Conservation (phyloP, 768 basidiomycete genomes). For the Serendipita indica region DNA sequence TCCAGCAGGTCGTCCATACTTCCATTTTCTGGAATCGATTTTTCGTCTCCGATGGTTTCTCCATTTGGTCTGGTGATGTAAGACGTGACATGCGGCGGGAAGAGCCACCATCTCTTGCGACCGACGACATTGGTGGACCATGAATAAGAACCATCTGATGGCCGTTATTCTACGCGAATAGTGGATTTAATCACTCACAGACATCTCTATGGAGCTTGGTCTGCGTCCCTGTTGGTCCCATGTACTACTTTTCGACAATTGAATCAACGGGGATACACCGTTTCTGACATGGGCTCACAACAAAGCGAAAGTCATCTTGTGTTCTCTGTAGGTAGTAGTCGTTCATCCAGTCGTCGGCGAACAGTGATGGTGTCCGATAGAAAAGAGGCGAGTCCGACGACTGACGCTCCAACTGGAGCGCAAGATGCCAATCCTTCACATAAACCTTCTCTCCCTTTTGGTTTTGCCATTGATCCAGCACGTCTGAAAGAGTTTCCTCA, state of each 20-base stretch:
- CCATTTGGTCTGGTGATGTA: constrained; percentile 13
- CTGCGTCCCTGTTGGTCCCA: constrained; percentile 15
- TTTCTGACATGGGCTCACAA: constrained; percentile 5
- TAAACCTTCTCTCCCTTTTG: constrained; percentile 9
- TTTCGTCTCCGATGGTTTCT: constrained; percentile 6
- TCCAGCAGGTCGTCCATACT: constrained; percentile 13
- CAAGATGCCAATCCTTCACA: constrained; percentile 15
- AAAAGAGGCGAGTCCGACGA: constrained; percentile 7
- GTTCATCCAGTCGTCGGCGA: constrained; percentile 16
- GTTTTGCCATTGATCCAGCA: constrained; percentile 12
- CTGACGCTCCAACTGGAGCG: background rate
- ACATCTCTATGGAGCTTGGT: constrained; percentile 16
- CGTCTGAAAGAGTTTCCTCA: constrained; percentile 11
- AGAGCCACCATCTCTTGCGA: constrained; percentile 15
- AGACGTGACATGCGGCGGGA: constrained; percentile 14
- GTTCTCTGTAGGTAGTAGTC: constrained; percentile 12
- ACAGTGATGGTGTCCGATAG: constrained; percentile 13
- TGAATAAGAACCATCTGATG: constrained; percentile 15
- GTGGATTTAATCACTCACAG: constrained; percentile 12
- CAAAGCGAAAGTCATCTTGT: constrained; percentile 15
- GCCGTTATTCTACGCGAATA: background rate
- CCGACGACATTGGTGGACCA: constrained; percentile 17
- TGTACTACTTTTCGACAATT: constrained; percentile 11
- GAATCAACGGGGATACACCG: background rate
- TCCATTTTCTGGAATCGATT: constrained; percentile 2